Conservation (phyloP, 2,329 filamentous ascomycete genomes). For the Aureobasidium subglaciale region DNA sequence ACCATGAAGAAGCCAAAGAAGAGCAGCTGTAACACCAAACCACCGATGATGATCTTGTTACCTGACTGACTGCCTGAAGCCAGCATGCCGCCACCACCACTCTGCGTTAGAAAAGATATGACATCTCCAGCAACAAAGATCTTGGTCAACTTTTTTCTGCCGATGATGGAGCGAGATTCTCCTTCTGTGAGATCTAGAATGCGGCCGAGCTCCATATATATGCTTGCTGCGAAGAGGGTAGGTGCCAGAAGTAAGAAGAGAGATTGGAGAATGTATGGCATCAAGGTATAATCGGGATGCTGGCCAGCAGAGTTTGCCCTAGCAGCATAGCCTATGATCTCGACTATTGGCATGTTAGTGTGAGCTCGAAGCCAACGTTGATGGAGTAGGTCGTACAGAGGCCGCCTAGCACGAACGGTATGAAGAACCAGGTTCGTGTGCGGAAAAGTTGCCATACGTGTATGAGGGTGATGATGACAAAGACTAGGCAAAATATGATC, state of each 20-base stretch:
- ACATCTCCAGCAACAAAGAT: slow-evolving; percentile 51
- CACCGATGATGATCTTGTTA: slow-evolving; percentile 49
- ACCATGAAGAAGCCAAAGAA: slow-evolving; percentile 51
- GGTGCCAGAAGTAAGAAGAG: slow-evolving; percentile 43
- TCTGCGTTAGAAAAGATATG: slow-evolving; percentile 46
- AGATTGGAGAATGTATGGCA: slow-evolving; percentile 38
- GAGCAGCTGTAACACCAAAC: slow-evolving; percentile 51
- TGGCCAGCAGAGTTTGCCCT: slow-evolving; percentile 23
- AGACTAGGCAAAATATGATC: slow-evolving; percentile 41
- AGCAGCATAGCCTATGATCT: slow-evolving; percentile 38
- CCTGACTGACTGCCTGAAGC: slow-evolving; percentile 32
- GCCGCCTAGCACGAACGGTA: slow-evolving; percentile 40
- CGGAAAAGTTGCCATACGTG: slow-evolving; percentile 39
- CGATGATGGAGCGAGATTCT: slow-evolving; percentile 37
- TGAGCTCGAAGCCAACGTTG: background rate
- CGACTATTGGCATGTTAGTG: slow-evolving; percentile 28
- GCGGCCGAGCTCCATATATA: slow-evolving; percentile 46
- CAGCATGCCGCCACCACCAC: slow-evolving; percentile 36
- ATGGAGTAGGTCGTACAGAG: slow-evolving; percentile 35
- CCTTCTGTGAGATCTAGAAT: slow-evolving; percentile 38
- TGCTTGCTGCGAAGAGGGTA: slow-evolving; percentile 42
- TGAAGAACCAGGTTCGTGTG: slow-evolving; percentile 44
- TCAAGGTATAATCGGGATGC: slow-evolving; percentile 24
- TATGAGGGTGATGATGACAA: slow-evolving; percentile 34
- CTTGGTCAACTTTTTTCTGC: slow-evolving; percentile 43